Percentiles rank a stretch among this genome's conserved stretches.
These are phyloP conservation scores for Arthrobotrys megalospora DNA, from an alignment of 2,329 filamentous ascomycete genomes.

Conservation along the genomic window DNA sequence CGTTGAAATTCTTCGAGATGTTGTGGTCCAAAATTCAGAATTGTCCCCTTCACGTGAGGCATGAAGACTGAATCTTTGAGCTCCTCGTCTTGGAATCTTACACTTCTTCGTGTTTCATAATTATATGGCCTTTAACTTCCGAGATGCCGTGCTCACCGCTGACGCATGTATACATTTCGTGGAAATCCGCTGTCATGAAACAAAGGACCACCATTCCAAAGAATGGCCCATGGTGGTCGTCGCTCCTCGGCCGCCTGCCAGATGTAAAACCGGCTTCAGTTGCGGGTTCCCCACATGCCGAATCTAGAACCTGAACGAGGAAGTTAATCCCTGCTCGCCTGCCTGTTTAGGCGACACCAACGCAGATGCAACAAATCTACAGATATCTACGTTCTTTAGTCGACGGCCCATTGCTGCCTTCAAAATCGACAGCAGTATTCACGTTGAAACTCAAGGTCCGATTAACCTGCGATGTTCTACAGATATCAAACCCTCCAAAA, in stretches of 20 bases:
- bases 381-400: neutral
- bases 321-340: slow-evolving; percentile 15
- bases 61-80: neutral
- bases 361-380: slow-evolving; percentile 7
- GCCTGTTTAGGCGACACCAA: slow-evolving; percentile 1
- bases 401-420: slow-evolving; percentile 8
- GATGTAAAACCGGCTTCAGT: neutral
- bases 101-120: slow-evolving; percentile 1
- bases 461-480: neutral
- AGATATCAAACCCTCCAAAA: neutral
- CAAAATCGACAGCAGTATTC: neutral
- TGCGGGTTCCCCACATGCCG: slow-evolving; percentile 34
- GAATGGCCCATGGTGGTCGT: neutral
- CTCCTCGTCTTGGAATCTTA: neutral
- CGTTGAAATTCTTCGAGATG: neutral
- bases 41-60: slow-evolving; percentile 7
- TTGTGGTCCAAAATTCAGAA: neutral
- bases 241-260: slow-evolving; percentile 12
- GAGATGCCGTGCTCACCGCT: slow-evolving; percentile 24
- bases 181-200: neutral
- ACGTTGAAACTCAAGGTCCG: neutral
- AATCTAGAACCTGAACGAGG: slow-evolving; percentile 12
- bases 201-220: too few relatives aligned
- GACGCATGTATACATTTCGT: neutral
- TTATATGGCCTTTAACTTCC: slow-evolving; percentile 16